phyloP scores from a whole-genome alignment of 331 rosid genomes.

The Prunus yedoensis region DNA sequence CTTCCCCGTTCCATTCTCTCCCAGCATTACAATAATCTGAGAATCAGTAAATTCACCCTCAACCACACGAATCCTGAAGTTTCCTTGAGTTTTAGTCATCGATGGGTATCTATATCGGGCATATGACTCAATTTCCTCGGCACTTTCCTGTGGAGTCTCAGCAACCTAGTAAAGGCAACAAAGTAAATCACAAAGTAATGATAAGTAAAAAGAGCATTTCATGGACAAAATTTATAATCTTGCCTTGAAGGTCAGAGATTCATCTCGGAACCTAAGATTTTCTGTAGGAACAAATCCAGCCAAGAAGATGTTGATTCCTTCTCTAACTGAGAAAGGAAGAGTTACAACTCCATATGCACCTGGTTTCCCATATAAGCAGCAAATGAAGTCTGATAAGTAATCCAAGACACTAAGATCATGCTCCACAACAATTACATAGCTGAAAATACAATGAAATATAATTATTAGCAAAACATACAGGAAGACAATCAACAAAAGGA shows the following conservation, averaged over 20 bases:
- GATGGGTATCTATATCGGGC: conserved; percentile 86
- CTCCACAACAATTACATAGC: conserved; percentile 97
- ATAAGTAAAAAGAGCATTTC: conserved; percentile 10
- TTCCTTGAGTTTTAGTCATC: conserved; percentile 84
- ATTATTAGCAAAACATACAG: conserved; percentile 12
- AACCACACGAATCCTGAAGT: conserved; percentile 65
- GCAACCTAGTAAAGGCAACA: conserved; percentile 62
- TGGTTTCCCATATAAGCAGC: conserved; percentile 95
- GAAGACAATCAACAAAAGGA: background rate
- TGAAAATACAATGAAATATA: conserved; percentile 37
- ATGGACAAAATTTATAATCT: background rate
- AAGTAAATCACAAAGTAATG: background rate
- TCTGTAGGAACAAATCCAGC: conserved; percentile 96
- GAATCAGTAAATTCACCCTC: conserved; percentile 97
- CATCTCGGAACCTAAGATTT: conserved; percentile 86
- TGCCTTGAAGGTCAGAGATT: conserved; percentile 86
- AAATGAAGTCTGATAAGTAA: conserved; percentile 89
- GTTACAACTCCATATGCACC: conserved; percentile 99
- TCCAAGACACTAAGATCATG: conserved; percentile 95
- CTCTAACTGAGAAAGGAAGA: conserved; percentile 95
- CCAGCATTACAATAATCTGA: conserved; percentile 93
- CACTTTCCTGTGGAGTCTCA: conserved; percentile 91
- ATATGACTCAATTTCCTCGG: conserved; percentile 79
- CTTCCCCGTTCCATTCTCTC: conserved; percentile 98
- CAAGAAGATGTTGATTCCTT: conserved; percentile 95